Base-by-base conservation (phyloP, 192 early-diverging fungal species). In the Podila clonocystis region DNA sequence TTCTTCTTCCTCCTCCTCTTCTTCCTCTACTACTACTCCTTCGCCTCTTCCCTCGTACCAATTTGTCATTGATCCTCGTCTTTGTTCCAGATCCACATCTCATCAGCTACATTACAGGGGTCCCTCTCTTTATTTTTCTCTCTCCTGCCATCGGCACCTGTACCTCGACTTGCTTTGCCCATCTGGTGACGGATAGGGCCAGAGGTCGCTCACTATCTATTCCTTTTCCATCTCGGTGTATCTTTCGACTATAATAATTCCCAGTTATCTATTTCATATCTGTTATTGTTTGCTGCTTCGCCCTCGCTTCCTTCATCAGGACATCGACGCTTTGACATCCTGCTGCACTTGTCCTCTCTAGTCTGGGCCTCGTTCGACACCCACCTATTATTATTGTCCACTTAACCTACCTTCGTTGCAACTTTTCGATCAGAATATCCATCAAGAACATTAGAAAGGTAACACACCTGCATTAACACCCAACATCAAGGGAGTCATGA, bases 191-290 rank as follows among this genome's bases (percentile, higher is more conserved):
- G 41, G 41, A 45, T 45, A 45, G 41, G 41, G 41, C 41, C 41
- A 45, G 13, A 45, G 41, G 41, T 45, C 41, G 15, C 41, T 45
- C 41, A 36, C 30, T 48, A 8, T 68, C 34, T 68, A 45, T 29
- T 50, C 48, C 38, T 11, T 31, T 31, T 20, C n/a, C 59, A 70
- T 70, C 60, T 70, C 31, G 7, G 68, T 62, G 68, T 62, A 34
- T 30, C 36, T 49, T 52, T 70, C n/a, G 17, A 33, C 29, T 58
- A 33, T 61, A 48, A 62, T 29, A 34, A 50, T 22, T 70, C n/a
- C 45, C 30, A 19, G 60, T 29, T 29, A 50, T 50, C 38, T 65
- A 65, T 26, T 31, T 65, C 41, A n/a, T 50, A 29, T 30, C 19
- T 28, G 17, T 29, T 30, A 15, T 65, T 13, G 19, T 24, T 50